These are phyloP conservation scores for Talaromyces sp. DNA, from an alignment of 2,329 filamentous ascomycete species.

Conservation along the genomic window DNA sequence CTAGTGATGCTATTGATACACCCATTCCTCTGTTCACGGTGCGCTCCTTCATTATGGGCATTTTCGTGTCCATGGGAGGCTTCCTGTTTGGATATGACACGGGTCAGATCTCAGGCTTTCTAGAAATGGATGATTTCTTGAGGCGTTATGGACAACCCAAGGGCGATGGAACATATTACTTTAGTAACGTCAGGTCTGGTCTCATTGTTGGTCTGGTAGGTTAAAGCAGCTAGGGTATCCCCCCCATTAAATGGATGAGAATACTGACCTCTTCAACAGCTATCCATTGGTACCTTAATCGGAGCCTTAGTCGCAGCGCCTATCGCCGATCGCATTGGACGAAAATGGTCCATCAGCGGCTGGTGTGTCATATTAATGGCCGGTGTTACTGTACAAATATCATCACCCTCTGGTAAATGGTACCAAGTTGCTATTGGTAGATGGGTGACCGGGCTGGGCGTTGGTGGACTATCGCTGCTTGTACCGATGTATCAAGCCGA, in stretches of 20 bases:
- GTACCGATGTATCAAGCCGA: slow-evolving; percentile 53
- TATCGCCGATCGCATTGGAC: slow-evolving; percentile 46
- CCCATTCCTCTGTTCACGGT: slow-evolving; percentile 37
- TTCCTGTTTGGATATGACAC: slow-evolving; percentile 49
- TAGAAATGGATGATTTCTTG: slow-evolving; percentile 47
- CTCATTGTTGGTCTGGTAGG: slow-evolving; percentile 47
- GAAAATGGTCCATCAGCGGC: slow-evolving; percentile 45
- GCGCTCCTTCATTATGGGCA: slow-evolving; percentile 36
- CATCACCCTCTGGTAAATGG: slow-evolving; percentile 40
- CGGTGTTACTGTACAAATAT: slow-evolving; percentile 48
- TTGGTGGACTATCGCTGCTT: slow-evolving; percentile 45
- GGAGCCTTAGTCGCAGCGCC: slow-evolving; percentile 46
- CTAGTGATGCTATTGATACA: slow-evolving; percentile 21
- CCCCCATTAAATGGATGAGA: too few species aligned
- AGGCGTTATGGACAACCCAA: slow-evolving; percentile 39
- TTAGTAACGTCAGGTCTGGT: slow-evolving; percentile 46
- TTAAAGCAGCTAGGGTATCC: not conserved
- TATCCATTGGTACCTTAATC: slow-evolving; percentile 48
- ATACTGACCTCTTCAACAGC: slow-evolving; percentile 25
- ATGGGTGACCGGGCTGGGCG: slow-evolving; percentile 46
- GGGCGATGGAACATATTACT: slow-evolving; percentile 35
- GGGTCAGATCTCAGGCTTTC: slow-evolving; percentile 48
- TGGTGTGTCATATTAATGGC: slow-evolving; percentile 44
- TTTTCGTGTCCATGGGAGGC: slow-evolving; percentile 51
- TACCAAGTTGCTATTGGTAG: slow-evolving; percentile 48